A percentile compares a stretch with the other conserved stretches of the same genome.
Evolutionary conservation across 495 filamentous ascomycete species (phyloP).

Genomic region (Xylaria curta): DNA sequence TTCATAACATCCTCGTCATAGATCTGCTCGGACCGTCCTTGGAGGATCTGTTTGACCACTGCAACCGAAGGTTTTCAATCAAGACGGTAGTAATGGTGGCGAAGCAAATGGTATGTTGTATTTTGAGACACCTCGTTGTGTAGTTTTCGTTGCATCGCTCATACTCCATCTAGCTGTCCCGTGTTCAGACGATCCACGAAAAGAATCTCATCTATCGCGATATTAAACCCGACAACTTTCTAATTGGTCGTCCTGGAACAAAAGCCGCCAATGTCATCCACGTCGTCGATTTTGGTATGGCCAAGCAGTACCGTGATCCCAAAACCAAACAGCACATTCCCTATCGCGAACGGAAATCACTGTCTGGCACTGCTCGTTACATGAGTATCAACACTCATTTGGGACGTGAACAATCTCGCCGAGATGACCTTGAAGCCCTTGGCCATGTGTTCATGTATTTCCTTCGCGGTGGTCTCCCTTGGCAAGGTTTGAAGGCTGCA

Average conservation of each 20-base stretch:
- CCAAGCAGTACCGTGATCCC: slow-evolving; percentile 98
- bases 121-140: slow-evolving; percentile 23
- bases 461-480: slow-evolving; percentile 91
- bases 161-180: slow-evolving; percentile 72
- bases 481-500: slow-evolving; percentile 98
- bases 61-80: slow-evolving; percentile 90
- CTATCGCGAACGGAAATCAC: slow-evolving; percentile 95
- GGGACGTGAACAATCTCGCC: slow-evolving; percentile 92
- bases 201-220: slow-evolving; percentile 99
- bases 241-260: slow-evolving; percentile 90
- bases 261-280: slow-evolving; percentile 98
- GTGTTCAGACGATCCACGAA: slow-evolving; percentile 99
- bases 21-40: slow-evolving; percentile 95
- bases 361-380: slow-evolving; percentile 96
- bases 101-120: slow-evolving; percentile 87
- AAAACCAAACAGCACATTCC: slow-evolving; percentile 99
- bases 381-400: slow-evolving; percentile 99
- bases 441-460: slow-evolving; percentile 99
- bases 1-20: slow-evolving; percentile 99
- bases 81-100: slow-evolving; percentile 99
- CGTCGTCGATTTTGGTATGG: slow-evolving; percentile 99
- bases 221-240: slow-evolving; percentile 99
- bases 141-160: slow-evolving; percentile 25
- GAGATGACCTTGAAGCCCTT: slow-evolving; percentile 94
- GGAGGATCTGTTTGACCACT: slow-evolving; percentile 98